Evolutionary conservation across 306 rosid species (phyloP), one percentile per base, ranked within the genome.

Genomic region (Rosa lucieae): DNA sequence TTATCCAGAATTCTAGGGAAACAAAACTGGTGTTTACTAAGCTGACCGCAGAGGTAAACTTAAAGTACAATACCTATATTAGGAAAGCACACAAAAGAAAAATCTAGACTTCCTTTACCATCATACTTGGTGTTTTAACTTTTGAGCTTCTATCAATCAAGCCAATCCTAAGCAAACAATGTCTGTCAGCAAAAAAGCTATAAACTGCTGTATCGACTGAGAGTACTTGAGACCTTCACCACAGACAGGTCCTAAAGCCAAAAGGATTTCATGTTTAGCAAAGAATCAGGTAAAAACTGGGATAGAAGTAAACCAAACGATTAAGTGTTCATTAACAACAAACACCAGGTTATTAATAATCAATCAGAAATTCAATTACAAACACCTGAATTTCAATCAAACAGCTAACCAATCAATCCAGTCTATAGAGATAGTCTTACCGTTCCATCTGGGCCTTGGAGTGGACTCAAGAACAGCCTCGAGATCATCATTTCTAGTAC

Each of bases 401-500:
- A 32, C 37, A 32, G 37, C 37, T 32, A 2, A 32, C 3, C 37
- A 32, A 32, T 2, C 37, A 32, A 40, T 40, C 44, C 44, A 40
- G 44, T 1, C 44, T 40, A 44, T 40, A 14, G 52, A 65, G 32
- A 32, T 15, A 56, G 23, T 47, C 51, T 11, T 80, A 94, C 99
- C 97, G 70, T 72, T 87, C 98, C 99, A 92, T 89, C 98, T 95
- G 5, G 98, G 87, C 37, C 49, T 82, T 43, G 99, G 99, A 70
- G 96, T 95, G 14, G 90, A 79, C 20, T 90, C 81, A 62, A 95
- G 97, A 44, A 95, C 97, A 12, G 86, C 89, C 4, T 95, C 97
- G 13, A 95, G 99, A 88, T 95, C 97, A 65, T 95, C 99, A 75
- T 95, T 95, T 63, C 99, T 84, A 0, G 99, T 95, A 78, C 99